Evolutionary conservation across 495 filamentous ascomycete genomes (phyloP), one percentile per base, ranked within the genome.

Genomic region (Xanthoparmelia taractica): DNA sequence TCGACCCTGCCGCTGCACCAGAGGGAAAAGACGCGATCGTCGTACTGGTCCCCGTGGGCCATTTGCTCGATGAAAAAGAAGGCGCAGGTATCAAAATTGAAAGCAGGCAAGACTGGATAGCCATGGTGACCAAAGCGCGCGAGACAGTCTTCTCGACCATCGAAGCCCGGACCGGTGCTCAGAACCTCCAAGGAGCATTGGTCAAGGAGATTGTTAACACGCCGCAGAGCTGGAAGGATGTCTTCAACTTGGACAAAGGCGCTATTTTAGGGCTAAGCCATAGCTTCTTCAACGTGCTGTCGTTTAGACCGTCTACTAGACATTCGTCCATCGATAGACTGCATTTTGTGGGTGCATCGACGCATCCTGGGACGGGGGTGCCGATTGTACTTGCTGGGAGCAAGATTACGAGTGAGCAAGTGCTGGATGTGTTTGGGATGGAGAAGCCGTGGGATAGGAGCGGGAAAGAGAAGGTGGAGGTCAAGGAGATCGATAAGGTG

Each of bases 281-380:
- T 73, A 77, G 74, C 34, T 90, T 90, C 74, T 85, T 87, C 70
- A 90, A 90, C 68, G 87, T 90, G 29, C 70, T 89, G 4, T 73
- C 75, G 27, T 90, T 89, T 74, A 73, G 87, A 4, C 87, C 87
- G 0, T 73, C 74, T 56, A 87, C 82, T 8, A 75, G 75, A 63
- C 82, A 84, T 45, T 60, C 73, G 10, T 71, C 64, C 8, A 76
- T 87, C 31, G 61, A 74, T 15, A 71, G 76, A 11, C 67, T 80
- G 54, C 86, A 85, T 66, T 88, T 90, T 70, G 87, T 88, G 1
- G 87, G 87, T 20, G 86, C 86, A 1, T 83, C 78, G 65, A 87
- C 86, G 55, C 86, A 90, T 77, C 87, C 87, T 0, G 87, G 86
- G 2, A 88, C 87, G 0, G 87, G 87, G 0, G 87, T 90, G 56